Percentiles rank a stretch among this genome's conserved stretches.
These are phyloP conservation scores for Colletotrichum australisinense DNA, from an alignment of 2,329 filamentous ascomycete species.

Conservation along the genomic window DNA sequence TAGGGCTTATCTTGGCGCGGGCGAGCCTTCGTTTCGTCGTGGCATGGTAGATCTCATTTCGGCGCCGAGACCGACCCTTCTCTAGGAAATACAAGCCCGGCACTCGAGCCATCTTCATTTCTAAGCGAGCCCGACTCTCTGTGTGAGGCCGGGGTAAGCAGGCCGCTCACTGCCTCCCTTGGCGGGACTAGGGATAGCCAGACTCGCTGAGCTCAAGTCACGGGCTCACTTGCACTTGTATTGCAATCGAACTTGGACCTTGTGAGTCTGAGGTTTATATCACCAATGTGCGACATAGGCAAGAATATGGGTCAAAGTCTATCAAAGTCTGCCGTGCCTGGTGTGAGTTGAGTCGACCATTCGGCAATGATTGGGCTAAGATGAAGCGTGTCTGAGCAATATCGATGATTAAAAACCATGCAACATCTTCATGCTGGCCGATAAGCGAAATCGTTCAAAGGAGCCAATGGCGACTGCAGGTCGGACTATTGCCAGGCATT, in stretches of 20 bases:
- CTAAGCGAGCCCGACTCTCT: neutral
- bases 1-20: slow-evolving; percentile 27
- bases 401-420: slow-evolving; percentile 21
- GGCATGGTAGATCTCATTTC: neutral
- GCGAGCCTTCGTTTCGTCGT: neutral
- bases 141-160: neutral
- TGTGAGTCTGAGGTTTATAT: neutral
- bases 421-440: slow-evolving; percentile 11
- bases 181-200: too few relatives aligned
- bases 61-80: neutral
- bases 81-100: neutral
- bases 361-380: neutral
- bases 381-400: slow-evolving; percentile 6
- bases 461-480: slow-evolving; percentile 26
- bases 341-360: neutral
- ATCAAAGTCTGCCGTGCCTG: neutral
- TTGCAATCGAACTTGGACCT: too few relatives aligned
- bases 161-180: neutral
- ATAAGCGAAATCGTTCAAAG: slow-evolving; percentile 22
- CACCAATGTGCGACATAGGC: neutral
- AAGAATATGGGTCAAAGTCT: neutral
- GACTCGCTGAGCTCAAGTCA: too few relatives aligned
- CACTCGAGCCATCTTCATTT: neutral
- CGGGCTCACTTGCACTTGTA: too few relatives aligned
- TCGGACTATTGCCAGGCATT: neutral